phyloP scores from a whole-genome alignment of 768 basidiomycete genomes.

The Pleurotus tuber-regium region DNA sequence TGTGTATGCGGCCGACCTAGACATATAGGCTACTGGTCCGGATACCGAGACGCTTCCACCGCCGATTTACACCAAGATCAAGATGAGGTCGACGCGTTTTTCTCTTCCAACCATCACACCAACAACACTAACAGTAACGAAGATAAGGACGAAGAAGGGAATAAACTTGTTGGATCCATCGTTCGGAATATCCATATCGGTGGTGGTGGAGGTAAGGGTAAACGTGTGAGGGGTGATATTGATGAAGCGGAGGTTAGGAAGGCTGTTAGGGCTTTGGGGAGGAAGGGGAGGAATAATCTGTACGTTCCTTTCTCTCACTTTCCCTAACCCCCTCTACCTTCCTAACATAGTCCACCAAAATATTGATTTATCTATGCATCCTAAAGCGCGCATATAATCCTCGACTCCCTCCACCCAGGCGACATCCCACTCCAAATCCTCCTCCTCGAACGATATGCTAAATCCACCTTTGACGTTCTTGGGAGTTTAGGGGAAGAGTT shows the following conservation, averaged over 20 bases:
- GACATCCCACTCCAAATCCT: constrained; percentile 84
- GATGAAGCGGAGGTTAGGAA: constrained; percentile 69
- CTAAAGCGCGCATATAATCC: constrained; percentile 52
- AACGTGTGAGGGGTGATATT: constrained; percentile 56
- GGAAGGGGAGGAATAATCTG: constrained; percentile 74
- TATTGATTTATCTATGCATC: constrained; percentile 3
- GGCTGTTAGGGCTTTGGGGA: constrained; percentile 56
- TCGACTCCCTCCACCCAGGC: constrained; percentile 45
- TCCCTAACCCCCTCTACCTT: no score
- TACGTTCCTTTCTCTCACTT: constrained; percentile 33
- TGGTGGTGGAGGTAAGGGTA: constrained; percentile 49
- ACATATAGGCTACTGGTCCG: constrained; percentile 34
- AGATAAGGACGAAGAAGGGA: background rate
- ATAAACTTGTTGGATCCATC: background rate
- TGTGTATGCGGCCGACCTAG: constrained; percentile 58
- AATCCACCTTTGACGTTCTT: constrained; percentile 80
- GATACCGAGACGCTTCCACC: constrained; percentile 21
- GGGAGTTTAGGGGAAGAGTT: constrained; percentile 68
- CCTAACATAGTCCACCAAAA: no score
- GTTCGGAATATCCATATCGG: background rate
- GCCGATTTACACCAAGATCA: constrained; percentile 14
- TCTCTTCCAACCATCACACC: background rate
- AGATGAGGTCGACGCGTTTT: constrained; percentile 18
- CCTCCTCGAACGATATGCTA: constrained; percentile 80
- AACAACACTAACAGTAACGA: background rate